Base-by-base conservation (phyloP, 2,329 filamentous ascomycete genomes). In the Phialemonium atrogriseum region DNA sequence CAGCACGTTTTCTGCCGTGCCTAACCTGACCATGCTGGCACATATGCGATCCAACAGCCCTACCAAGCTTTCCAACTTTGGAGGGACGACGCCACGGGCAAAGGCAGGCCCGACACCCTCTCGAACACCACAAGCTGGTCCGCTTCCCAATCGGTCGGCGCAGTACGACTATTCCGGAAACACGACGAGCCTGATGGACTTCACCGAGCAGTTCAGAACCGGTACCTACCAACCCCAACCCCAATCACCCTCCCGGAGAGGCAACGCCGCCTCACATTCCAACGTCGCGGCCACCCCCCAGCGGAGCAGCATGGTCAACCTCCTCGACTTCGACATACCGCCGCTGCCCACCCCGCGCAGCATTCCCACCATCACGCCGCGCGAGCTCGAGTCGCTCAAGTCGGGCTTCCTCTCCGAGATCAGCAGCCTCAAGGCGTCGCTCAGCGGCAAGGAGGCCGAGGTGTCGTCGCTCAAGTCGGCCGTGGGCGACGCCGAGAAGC, bases 361-460 rank as follows among this genome's bases (percentile, higher is more conserved):
- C 34, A 74, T 96, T 22, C 91, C 91, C 1, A 85, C 81, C 7
- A 82, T 96, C 44, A 94, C 88, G 2, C 84, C 91, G 2, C 78
- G 91, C 20, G 91, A 98, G 59, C 68, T 96, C 3, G 91, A 98
- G 53, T 84, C 83, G 10, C 68, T 96, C 38, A 96, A 96, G 55
- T 95, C 88, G 0, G 74, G 73, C 15, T 93, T 94, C 47, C 70
- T 93, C 31, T 94, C 88, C 0, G 85, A 96, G 52, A 94, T 98
- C 37, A 94, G 86, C 40, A 86, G 84, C n/a, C 73, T 98, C 12
- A 91, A 85, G 50, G 91, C 91, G 4, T 89, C 85, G 8, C 67
- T 98, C 8, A 88, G 80, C 47, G 91, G 91, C 29, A 93, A 91
- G 49, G 89, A 96, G 53, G 89, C 89, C 5, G 88, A 96, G 55